Evolutionary conservation across 2,329 filamentous ascomycete species (phyloP), one percentile per base, ranked within the genome.

Genomic region (Neonectria ditissima): DNA sequence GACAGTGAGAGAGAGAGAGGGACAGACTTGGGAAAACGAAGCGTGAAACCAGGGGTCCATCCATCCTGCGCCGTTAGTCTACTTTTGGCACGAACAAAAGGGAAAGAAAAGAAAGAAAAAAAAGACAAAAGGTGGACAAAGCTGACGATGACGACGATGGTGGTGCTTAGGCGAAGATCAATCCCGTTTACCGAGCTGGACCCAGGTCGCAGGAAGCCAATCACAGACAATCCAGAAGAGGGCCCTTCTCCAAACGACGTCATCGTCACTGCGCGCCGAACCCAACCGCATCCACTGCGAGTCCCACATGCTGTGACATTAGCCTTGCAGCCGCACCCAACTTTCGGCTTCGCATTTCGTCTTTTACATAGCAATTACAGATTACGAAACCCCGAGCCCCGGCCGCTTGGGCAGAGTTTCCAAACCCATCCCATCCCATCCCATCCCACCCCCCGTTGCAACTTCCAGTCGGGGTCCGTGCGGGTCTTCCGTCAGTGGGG

Each of bases 201-300:
- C n/a, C 37, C 37, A 39, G 37, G 37, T 39, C 37, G 7, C 37
- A 41, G 37, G 37, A 41, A 41, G 37, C 37, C 37, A 41, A 41
- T 20, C n/a, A 41, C 37, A 41, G 4, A 55, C 55, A 60, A 45
- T 55, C 24, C 66, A 61, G 34, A 61, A 48, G 56, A 54, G 56
- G n/a, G 5, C n/a, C n/a, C 37, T 41, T n/a, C 16, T n/a, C n/a
- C n/a, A n/a, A 37, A 37, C 37, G 37, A 41, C 37, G 37, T 41
- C 37, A 41, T 41, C 37, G n/a, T 41, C 37, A 41, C n/a, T 20
- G 37, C n/a, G 7, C 37, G n/a, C 37, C n/a, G 37, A 41, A 41
- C n/a, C 37, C 37, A 20, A n/a, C 37, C 18, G 20, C n/a, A 41
- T 9, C 37, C 37, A 41, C 37, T n/a, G n/a, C 37, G n/a, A 18